Evolutionary conservation across 768 basidiomycete species (phyloP).

Genomic region (Lyophyllum semitale): DNA sequence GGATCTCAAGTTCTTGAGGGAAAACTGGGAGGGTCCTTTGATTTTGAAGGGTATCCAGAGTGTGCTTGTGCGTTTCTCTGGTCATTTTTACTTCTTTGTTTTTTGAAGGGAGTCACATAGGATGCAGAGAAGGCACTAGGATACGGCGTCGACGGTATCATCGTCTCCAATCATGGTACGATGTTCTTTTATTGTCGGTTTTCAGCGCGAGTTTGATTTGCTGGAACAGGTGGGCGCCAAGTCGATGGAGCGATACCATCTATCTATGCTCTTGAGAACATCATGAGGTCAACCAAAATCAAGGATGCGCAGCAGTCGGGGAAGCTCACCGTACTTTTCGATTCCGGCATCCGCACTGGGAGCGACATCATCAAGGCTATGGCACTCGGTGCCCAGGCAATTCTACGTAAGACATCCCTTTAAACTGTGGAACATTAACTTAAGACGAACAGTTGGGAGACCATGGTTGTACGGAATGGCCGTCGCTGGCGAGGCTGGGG

Average conservation of each 20-base stretch:
- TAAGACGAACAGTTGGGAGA: slow-evolving; percentile 55
- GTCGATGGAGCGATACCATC: slow-evolving; percentile 80
- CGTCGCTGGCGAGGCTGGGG: slow-evolving; percentile 69
- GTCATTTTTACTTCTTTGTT: background rate
- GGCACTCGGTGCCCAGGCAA: slow-evolving; percentile 82
- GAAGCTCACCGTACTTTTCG: slow-evolving; percentile 70
- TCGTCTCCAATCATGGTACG: slow-evolving; percentile 81
- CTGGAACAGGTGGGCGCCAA: slow-evolving; percentile 61
- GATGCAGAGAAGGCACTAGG: slow-evolving; percentile 75
- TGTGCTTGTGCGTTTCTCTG: slow-evolving; percentile 44
- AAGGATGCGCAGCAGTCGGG: slow-evolving; percentile 58
- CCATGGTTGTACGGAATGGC: slow-evolving; percentile 75
- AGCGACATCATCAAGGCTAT: slow-evolving; percentile 84
- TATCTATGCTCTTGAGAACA: slow-evolving; percentile 67
- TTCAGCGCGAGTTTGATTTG: background rate
- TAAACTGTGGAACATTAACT: background rate
- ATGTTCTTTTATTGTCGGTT: background rate
- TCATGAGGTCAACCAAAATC: slow-evolving; percentile 64
- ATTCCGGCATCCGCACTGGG: slow-evolving; percentile 83
- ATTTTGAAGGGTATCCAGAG: slow-evolving; percentile 79
- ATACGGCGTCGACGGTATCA: slow-evolving; percentile 65
- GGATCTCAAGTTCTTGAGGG: slow-evolving; percentile 64
- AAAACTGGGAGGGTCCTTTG: slow-evolving; percentile 78
- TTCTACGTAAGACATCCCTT: slow-evolving; percentile 55
- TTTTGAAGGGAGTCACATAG: slow-evolving; percentile 18